Evolutionary conservation across 2,329 filamentous ascomycete species (phyloP).

Genomic region (Biscogniauxia mediterranea): DNA sequence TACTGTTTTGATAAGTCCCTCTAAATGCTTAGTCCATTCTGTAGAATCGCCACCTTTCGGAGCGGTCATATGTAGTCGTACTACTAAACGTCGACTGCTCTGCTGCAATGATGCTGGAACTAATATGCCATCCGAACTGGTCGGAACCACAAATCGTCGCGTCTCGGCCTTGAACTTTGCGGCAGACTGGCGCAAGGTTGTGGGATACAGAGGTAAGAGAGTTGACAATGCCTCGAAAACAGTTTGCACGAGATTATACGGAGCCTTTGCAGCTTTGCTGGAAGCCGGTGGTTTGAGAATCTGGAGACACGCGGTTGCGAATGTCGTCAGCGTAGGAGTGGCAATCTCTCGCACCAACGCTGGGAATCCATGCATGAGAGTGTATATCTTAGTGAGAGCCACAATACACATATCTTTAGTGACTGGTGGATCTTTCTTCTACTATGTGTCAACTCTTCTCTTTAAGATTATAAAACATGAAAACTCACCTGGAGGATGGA

Average conservation of each 20-base stretch:
- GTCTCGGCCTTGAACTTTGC: constrained; percentile 64
- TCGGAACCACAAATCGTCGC: constrained; percentile 61
- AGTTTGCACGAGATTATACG: constrained; percentile 57
- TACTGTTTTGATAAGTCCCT: constrained; percentile 58
- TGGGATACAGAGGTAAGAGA: constrained; percentile 76
- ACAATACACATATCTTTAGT: constrained; percentile 77
- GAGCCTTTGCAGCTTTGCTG: constrained; percentile 39
- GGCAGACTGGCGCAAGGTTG: constrained; percentile 75
- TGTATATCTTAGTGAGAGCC: constrained; percentile 79
- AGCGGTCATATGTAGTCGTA: constrained; percentile 75
- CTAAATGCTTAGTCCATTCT: constrained; percentile 73
- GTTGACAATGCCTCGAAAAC: constrained; percentile 70
- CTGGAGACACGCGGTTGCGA: constrained; percentile 70
- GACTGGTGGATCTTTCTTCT: constrained; percentile 75
- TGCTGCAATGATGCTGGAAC: constrained; percentile 53
- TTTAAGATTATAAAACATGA: neutral
- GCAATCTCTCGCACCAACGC: constrained; percentile 85
- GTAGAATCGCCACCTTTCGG: constrained; percentile 74
- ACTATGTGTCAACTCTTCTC: constrained; percentile 7
- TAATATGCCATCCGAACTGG: constrained; percentile 48
- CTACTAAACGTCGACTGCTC: constrained; percentile 62
- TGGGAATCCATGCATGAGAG: constrained; percentile 76
- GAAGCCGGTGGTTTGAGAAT: constrained; percentile 51
- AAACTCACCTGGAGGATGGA: constrained; percentile 64
- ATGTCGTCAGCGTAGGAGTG: constrained; percentile 74